phyloP scores from a whole-genome alignment of 2,329 filamentous ascomycete genomes.

The Cladosporium sp. region DNA sequence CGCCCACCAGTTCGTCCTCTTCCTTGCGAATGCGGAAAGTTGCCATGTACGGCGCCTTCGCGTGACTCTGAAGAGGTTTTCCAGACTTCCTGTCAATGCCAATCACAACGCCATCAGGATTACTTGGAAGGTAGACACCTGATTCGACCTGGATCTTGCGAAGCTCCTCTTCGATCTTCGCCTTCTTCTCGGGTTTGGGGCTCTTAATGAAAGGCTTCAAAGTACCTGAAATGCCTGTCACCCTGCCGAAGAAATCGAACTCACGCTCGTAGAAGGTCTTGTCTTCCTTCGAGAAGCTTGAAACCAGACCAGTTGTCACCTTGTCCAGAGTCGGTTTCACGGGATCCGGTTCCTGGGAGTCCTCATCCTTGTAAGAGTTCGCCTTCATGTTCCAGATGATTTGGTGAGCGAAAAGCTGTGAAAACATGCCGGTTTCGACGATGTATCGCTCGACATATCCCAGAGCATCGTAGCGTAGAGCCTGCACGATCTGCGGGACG shows the following conservation, averaged over 20 bases:
- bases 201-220: slow-evolving; percentile 88
- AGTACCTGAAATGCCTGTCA: slow-evolving; percentile 92
- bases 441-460: slow-evolving; percentile 97
- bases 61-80: slow-evolving; percentile 94
- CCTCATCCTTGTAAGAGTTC: slow-evolving; percentile 96
- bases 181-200: slow-evolving; percentile 93
- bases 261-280: slow-evolving; percentile 87
- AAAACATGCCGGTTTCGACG: slow-evolving; percentile 91
- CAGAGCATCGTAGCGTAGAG: slow-evolving; percentile 83
- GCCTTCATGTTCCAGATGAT: slow-evolving; percentile 99
- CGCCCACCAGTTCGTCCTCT: slow-evolving; percentile 50
- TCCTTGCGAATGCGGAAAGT: slow-evolving; percentile 94
- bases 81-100: slow-evolving; percentile 97
- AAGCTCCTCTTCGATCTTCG: slow-evolving; percentile 97
- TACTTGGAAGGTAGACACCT: slow-evolving; percentile 93
- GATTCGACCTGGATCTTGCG: slow-evolving; percentile 96
- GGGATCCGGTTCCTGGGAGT: slow-evolving; percentile 81
- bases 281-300: slow-evolving; percentile 74
- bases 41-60: slow-evolving; percentile 98
- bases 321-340: slow-evolving; percentile 91
- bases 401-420: slow-evolving; percentile 97
- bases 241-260: slow-evolving; percentile 96
- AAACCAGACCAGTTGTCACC: slow-evolving; percentile 78
- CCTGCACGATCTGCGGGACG: slow-evolving; percentile 95
- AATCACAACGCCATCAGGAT: slow-evolving; percentile 93